Conservation (phyloP, 257 asterid species). For the Capsicum pubescens region DNA sequence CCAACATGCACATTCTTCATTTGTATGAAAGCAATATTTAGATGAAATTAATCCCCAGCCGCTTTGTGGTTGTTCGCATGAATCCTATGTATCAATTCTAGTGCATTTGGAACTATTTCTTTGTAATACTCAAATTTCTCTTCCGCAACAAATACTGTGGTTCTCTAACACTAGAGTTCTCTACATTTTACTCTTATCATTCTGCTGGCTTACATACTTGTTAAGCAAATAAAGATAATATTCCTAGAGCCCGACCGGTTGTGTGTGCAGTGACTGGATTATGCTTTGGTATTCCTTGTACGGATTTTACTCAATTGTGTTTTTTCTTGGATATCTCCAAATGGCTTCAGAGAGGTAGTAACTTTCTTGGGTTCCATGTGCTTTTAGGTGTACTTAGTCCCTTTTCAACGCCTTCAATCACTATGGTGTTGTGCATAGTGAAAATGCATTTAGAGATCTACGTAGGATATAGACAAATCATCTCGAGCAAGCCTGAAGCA, state of each 20-base stretch:
- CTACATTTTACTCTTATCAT: not conserved
- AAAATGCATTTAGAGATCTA: not conserved
- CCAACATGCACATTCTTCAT: conserved; percentile 12
- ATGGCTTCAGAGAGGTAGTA: not conserved
- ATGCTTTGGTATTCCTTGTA: not conserved
- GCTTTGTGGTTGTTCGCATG: conserved; percentile 13
- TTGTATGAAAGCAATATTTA: not conserved
- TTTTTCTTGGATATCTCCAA: not conserved
- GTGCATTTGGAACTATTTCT: not conserved
- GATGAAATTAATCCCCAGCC: not conserved
- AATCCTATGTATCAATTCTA: not conserved
- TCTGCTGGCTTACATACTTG: not conserved
- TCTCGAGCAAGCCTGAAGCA: no score
- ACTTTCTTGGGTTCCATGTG: not conserved
- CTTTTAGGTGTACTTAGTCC: not conserved
- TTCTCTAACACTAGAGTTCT: not conserved
- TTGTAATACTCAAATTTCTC: not conserved
- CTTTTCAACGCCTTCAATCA: not conserved
- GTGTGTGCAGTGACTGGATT: not conserved
- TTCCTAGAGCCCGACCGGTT: not conserved
- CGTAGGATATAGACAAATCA: no score
- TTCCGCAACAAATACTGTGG: not conserved
- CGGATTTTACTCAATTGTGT: not conserved
- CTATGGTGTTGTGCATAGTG: not conserved
- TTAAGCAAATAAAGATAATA: not conserved